Conservation (phyloP, 345 rosid genomes). For the Eutrema heterophyllum region DNA sequence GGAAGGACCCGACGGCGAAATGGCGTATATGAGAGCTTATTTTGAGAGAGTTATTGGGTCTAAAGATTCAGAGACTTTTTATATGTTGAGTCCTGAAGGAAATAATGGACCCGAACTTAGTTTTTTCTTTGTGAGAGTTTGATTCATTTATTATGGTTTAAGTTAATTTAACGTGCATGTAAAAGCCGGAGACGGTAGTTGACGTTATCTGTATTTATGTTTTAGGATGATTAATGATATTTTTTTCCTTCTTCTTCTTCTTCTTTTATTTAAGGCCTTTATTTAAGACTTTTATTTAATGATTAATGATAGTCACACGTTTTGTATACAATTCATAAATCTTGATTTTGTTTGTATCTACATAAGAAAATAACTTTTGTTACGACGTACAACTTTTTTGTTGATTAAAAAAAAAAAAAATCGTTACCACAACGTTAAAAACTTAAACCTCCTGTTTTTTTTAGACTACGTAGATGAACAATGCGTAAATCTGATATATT, state of each 20-base stretch:
- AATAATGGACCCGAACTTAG: conserved; percentile 57
- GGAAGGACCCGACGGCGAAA: conserved; percentile 38
- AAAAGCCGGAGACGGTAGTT: background rate
- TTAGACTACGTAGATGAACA: background rate
- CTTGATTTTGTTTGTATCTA: background rate
- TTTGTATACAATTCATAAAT: background rate
- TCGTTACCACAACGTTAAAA: background rate
- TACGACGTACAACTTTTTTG: too few relatives aligned
- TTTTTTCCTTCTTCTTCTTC: background rate
- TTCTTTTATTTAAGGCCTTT: background rate
- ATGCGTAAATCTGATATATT: background rate
- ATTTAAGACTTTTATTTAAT: too few relatives aligned
- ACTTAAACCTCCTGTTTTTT: background rate
- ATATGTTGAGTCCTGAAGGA: conserved; percentile 59
- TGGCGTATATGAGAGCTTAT: conserved; percentile 55
- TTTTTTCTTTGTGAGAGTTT: conserved; percentile 47
- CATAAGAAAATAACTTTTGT: background rate
- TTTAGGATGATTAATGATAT: background rate
- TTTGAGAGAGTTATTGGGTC: conserved; percentile 58
- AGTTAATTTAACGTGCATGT: conserved; percentile 1
- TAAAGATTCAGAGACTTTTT: conserved; percentile 55
- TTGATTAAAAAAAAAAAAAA: background rate
- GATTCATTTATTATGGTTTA: background rate
- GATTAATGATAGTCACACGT: too few relatives aligned
- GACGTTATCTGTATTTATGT: background rate